phyloP scores from a whole-genome alignment of 768 basidiomycete species.

The Myochromella boudieri region DNA sequence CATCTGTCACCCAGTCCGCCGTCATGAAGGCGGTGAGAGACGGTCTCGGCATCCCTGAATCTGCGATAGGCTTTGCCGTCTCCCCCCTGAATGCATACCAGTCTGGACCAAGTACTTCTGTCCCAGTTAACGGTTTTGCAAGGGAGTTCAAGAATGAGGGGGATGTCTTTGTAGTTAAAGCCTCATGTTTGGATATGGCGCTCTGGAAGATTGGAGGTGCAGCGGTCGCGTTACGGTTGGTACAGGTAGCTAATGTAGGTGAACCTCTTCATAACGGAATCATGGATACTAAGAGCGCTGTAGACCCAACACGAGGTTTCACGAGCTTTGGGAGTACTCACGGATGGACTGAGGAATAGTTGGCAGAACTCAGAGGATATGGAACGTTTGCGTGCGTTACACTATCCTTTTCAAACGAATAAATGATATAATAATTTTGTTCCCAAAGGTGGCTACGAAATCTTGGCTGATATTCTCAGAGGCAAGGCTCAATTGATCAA shows the following conservation, averaged over 20 bases:
- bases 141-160: constrained; percentile 37
- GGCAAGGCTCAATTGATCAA: constrained; percentile 75
- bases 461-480: constrained; percentile 72
- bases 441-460: constrained; percentile 81
- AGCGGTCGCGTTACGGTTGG: constrained; percentile 66
- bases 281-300: neutral
- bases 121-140: constrained; percentile 20
- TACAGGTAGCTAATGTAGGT: constrained; percentile 74
- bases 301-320: constrained; percentile 80
- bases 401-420: neutral
- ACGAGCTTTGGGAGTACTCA: constrained; percentile 66
- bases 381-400: constrained; percentile 74
- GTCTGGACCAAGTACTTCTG: constrained; percentile 16
- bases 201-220: constrained; percentile 86
- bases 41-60: constrained; percentile 42
- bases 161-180: constrained; percentile 60
- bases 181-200: constrained; percentile 66
- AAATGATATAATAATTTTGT: neutral
- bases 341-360: constrained; percentile 76
- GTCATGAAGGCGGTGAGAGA: constrained; percentile 53
- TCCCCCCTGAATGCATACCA: constrained; percentile 29
- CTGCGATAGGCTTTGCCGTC: constrained; percentile 39
- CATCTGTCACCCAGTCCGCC: constrained; percentile 25
- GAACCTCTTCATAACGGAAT: neutral
- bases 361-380: constrained; percentile 97